Conservation (phyloP, 2,329 filamentous ascomycete genomes). For the Catunica adiposa region DNA sequence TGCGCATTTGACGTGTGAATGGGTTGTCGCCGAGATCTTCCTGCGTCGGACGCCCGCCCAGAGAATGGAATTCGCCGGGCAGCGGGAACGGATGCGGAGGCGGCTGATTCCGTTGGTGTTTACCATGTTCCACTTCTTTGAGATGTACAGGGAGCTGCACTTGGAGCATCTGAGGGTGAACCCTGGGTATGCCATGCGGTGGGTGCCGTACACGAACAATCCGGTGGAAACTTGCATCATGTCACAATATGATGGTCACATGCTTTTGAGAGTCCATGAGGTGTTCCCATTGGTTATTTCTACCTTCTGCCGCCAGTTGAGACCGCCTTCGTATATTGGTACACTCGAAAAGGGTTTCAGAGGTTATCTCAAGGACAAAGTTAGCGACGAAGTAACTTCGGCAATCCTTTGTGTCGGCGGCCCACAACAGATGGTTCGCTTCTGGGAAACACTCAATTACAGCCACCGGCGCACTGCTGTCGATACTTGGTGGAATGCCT, state of each 20-base stretch:
- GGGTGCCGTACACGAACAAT: constrained; percentile 41
- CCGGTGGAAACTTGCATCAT: constrained; percentile 46
- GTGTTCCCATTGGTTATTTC: constrained; percentile 48
- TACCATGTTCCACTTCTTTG: constrained; percentile 52
- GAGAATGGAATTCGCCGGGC: constrained; percentile 40
- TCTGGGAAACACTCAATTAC: constrained; percentile 53
- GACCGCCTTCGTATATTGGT: constrained; percentile 48
- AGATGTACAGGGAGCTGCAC: constrained; percentile 44
- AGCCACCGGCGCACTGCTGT: constrained; percentile 42
- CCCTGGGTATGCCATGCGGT: constrained; percentile 32
- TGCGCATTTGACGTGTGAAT: constrained; percentile 43
- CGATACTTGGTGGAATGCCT: constrained; percentile 40
- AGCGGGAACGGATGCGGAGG: constrained; percentile 47
- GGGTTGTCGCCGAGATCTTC: constrained; percentile 50
- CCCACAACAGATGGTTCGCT: constrained; percentile 42
- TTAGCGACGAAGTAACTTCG: constrained; percentile 44
- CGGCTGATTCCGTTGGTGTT: constrained; percentile 47
- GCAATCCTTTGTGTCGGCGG: constrained; percentile 45
- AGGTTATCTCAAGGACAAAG: constrained; percentile 46
- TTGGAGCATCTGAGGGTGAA: constrained; percentile 38
- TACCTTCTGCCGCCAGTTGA: constrained; percentile 44
- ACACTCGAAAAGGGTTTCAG: constrained; percentile 44
- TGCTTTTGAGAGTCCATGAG: constrained; percentile 45
- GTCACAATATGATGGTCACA: constrained; percentile 48
- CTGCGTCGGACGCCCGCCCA: constrained; percentile 39